phyloP scores from a whole-genome alignment of 768 basidiomycete species.

The Mycena galopus region DNA sequence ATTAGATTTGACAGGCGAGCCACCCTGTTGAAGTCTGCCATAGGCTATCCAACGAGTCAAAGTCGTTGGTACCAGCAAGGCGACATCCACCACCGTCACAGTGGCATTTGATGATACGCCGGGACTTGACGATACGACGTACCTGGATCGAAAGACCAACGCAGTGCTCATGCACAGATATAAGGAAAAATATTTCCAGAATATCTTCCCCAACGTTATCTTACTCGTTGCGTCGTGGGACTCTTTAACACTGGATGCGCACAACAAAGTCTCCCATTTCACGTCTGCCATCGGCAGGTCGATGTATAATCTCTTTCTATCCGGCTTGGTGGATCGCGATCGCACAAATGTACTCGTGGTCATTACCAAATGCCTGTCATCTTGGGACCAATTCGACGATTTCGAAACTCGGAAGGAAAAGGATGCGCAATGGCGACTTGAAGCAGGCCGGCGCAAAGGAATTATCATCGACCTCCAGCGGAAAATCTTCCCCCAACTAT shows the following conservation, averaged over 20 bases:
- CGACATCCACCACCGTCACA: neutral
- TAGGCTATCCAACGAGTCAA: neutral
- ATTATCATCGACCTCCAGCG: slow-evolving; percentile 11
- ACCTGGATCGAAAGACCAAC: neutral
- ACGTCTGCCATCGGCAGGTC: neutral
- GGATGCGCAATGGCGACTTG: too few species aligned
- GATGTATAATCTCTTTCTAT: neutral
- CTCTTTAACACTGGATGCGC: neutral
- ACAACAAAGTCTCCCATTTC: neutral
- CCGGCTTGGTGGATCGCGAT: neutral
- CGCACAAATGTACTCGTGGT: neutral
- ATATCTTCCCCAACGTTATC: neutral
- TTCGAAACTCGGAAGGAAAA: too few species aligned
- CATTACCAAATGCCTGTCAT: too few species aligned
- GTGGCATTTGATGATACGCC: neutral
- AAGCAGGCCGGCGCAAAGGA: too few species aligned
- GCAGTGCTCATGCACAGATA: neutral
- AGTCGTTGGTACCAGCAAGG: neutral
- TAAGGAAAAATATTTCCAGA: neutral
- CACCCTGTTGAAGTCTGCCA: neutral
- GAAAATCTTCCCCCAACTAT: slow-evolving; percentile 3
- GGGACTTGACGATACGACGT: neutral
- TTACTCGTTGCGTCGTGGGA: neutral
- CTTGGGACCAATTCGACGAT: too few species aligned
- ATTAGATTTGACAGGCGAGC: too few species aligned